phyloP scores from a whole-genome alignment of 441 rosid species.

The Croton setiger region DNA sequence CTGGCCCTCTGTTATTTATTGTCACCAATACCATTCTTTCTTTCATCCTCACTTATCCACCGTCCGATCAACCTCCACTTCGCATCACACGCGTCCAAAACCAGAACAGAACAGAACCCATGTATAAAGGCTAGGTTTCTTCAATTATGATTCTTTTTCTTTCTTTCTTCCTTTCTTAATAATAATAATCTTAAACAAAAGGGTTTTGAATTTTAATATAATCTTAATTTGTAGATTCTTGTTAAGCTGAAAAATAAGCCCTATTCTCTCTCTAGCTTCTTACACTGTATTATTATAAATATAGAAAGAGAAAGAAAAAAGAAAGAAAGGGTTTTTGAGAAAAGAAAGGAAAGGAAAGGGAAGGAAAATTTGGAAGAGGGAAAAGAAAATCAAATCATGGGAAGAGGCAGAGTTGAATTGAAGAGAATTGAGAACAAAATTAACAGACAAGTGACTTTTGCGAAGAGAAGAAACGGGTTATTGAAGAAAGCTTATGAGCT shows the following conservation, averaged over 20 bases:
- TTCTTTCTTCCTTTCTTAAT: background rate
- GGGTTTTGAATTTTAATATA: background rate
- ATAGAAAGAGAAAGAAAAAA: constrained; percentile 6
- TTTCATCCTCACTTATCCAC: constrained; percentile 12
- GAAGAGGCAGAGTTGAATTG: constrained; percentile 98
- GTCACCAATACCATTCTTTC: constrained; percentile 1
- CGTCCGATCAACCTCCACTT: constrained; percentile 24
- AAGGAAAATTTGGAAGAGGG: constrained; percentile 26
- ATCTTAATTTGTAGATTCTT: background rate
- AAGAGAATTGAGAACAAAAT: constrained; percentile 99
- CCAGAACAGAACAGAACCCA: background rate
- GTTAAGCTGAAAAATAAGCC: background rate
- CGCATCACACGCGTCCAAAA: constrained; percentile 10
- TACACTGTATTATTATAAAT: background rate
- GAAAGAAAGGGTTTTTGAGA: constrained; percentile 3
- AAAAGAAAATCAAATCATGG: constrained; percentile 31
- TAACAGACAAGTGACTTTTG: constrained; percentile 99
- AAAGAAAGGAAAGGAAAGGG: background rate
- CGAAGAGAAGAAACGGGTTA: constrained; percentile 94
- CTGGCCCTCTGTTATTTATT: constrained; percentile 9
- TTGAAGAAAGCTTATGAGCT: constrained; percentile 99
- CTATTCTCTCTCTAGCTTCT: too few relatives aligned
- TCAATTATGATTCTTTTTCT: background rate
- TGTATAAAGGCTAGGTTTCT: constrained; percentile 8
- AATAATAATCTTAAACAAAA: background rate